Conservation (phyloP, 192 early-diverging fungal genomes). For the Dimargaris verticillata region DNA sequence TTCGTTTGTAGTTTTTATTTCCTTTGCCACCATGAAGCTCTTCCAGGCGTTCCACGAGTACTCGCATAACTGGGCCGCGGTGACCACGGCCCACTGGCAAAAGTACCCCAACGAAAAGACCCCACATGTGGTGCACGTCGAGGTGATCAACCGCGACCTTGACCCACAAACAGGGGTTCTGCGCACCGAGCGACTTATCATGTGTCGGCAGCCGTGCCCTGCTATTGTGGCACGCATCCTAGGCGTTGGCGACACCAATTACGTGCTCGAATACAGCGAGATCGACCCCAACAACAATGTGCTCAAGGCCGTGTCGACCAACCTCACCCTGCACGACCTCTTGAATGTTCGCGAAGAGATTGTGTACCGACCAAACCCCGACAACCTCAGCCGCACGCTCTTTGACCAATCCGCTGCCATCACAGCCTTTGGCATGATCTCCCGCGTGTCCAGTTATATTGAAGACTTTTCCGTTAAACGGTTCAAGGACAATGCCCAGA, state of each 20-base stretch:
- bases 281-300: slow-evolving; percentile 61
- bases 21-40: slow-evolving; percentile 52
- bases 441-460: slow-evolving; percentile 47
- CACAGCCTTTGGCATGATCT: slow-evolving; percentile 53
- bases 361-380: slow-evolving; percentile 48
- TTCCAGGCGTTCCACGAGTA: slow-evolving; percentile 67
- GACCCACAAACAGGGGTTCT: slow-evolving; percentile 73
- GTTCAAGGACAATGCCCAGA: slow-evolving; percentile 77
- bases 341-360: slow-evolving; percentile 76
- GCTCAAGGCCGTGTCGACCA: slow-evolving; percentile 62
- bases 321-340: slow-evolving; percentile 73
- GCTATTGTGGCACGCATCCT: slow-evolving; percentile 48
- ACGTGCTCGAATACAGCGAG: slow-evolving; percentile 79
- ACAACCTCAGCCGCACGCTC: slow-evolving; percentile 34
- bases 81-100: slow-evolving; percentile 77
- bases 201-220: slow-evolving; percentile 72
- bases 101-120: slow-evolving; percentile 96
- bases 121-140: slow-evolving; percentile 81
- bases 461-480: slow-evolving; percentile 71
- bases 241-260: slow-evolving; percentile 51
- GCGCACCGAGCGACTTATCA: slow-evolving; percentile 80
- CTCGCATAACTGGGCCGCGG: slow-evolving; percentile 65
- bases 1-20: background rate
- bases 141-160: slow-evolving; percentile 65
- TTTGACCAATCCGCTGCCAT: slow-evolving; percentile 78